These are phyloP conservation scores for Fusarium sp. DNA, from an alignment of 2,329 filamentous ascomycete species.

Conservation along the genomic window DNA sequence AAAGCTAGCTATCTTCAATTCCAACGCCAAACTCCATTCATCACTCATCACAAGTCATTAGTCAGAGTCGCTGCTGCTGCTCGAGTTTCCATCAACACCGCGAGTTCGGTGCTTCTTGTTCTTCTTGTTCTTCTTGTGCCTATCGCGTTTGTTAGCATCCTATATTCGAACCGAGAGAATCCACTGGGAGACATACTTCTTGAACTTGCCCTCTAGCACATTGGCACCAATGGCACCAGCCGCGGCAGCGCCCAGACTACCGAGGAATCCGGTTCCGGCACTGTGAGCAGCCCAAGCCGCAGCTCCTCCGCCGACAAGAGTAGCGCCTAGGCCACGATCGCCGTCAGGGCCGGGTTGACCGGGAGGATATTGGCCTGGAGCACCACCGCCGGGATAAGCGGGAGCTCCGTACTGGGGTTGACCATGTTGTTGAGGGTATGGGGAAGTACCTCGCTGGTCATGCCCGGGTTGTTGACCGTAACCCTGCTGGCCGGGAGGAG, in stretches of 20 bases:
- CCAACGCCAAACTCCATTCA: conserved; percentile 26
- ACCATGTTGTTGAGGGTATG: conserved; percentile 42
- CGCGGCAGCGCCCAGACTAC: conserved; percentile 63
- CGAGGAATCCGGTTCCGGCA: conserved; percentile 64
- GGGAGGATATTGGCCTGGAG: conserved; percentile 41
- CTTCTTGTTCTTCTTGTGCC: conserved; percentile 52
- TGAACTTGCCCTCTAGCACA: conserved; percentile 58
- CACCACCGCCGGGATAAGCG: conserved; percentile 42
- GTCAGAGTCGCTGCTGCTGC: conserved; percentile 46
- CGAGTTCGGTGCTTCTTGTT: conserved; percentile 43
- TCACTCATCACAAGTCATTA: conserved; percentile 21
- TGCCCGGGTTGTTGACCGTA: conserved; percentile 36
- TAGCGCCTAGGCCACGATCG: conserved; percentile 68
- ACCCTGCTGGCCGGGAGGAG: conserved; percentile 42
- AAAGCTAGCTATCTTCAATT: background rate
- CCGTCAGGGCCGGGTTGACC: conserved; percentile 50
- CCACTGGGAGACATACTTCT: conserved; percentile 37
- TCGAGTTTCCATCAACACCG: conserved; percentile 33
- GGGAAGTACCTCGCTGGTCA: conserved; percentile 35
- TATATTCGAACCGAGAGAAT: background rate
- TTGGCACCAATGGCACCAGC: conserved; percentile 69
- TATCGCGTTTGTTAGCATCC: conserved; percentile 25
- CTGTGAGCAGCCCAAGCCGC: conserved; percentile 68
- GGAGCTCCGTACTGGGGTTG: conserved; percentile 31
- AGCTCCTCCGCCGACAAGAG: conserved; percentile 64